Evolutionary conservation across 805 yeast species (phyloP).

Genomic region (Scheffersomyces amazonensis): DNA sequence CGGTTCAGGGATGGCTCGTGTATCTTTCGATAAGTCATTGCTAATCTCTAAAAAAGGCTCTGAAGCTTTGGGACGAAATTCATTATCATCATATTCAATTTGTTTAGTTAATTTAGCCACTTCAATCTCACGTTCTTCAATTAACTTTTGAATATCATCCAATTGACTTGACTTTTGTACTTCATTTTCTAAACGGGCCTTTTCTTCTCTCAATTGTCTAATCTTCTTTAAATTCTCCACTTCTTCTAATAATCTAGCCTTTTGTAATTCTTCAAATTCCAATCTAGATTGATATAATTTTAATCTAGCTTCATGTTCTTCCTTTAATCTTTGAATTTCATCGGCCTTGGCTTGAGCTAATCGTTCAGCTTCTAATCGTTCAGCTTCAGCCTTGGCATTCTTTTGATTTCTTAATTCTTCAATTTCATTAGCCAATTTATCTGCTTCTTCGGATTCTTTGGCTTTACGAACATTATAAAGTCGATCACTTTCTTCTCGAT

Average conservation of each 20-base stretch:
- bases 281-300: constrained; percentile 25
- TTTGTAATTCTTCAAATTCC: constrained; percentile 37
- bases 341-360: constrained; percentile 29
- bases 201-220: constrained; percentile 37
- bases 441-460: constrained; percentile 23
- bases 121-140: constrained; percentile 31
- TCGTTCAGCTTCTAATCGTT: constrained; percentile 24
- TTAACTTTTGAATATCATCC: constrained; percentile 25
- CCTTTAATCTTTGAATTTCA: constrained; percentile 31
- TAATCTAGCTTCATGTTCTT: constrained; percentile 31
- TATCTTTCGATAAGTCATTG: constrained; percentile 26
- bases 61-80: constrained; percentile 11
- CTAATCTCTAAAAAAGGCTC: constrained; percentile 26
- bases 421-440: constrained; percentile 26
- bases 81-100: constrained; percentile 30
- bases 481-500: constrained; percentile 25
- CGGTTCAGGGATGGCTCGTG: constrained; percentile 14
- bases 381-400: constrained; percentile 17
- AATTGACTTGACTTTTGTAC: constrained; percentile 17
- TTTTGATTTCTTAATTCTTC: constrained; percentile 26
- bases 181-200: constrained; percentile 25
- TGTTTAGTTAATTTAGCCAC: constrained; percentile 28
- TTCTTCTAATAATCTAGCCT: constrained; percentile 35
- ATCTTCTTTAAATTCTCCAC: constrained; percentile 38
- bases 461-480: constrained; percentile 20